Evolutionary conservation across 2,329 filamentous ascomycete species (phyloP), one percentile per base, ranked within the genome.

Genomic region (Trichoderma breve): DNA sequence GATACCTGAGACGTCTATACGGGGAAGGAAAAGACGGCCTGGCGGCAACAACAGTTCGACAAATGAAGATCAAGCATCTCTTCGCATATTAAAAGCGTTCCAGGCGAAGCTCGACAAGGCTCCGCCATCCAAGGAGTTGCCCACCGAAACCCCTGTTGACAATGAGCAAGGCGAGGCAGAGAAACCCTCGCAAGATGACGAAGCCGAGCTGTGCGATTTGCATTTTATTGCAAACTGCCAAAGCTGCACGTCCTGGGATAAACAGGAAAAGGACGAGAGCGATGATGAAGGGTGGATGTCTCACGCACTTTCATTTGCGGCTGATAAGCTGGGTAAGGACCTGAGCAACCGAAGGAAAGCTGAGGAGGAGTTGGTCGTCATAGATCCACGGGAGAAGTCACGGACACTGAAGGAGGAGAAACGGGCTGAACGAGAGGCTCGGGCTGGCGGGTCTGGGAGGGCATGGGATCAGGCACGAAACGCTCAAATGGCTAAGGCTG

Each of bases 181-280:
- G 4, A 66, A 75, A 79, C 73, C 73, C 21, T 74, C 73, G 9
- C 74, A 65, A 8, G 91, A 91, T 3, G 89, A 92, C 51, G 93
- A 97, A 79, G 91, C 90, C 3, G 87, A 87, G 64, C 86, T 97
- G 4, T 99, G 96, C 79, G 96, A 98, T 80, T 83, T 99, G 43
- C 96, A 99, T 80, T 99, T 98, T 81, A 97, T 99, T 74, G 93
- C 92, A 63, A 93, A 97, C 77, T 99, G 96, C 81, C 94, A 97
- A 79, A 97, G 94, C 58, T 98, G 96, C 81, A 90, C 89, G 72
- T 89, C 91, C 0, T 97, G 95, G 94, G 92, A 97, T 77, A 87
- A 90, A 76, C 86, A 85, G 53, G 88, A 86, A 4, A 84, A 85
- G 14, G 84, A 87, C 26, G 88, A 91, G 4, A 87, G 86, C 75